Percentiles rank a stretch among this genome's conserved stretches.
Evolutionary conservation across 176 grass and related monocot genomes (phyloP).

Genomic region (Canna indica): DNA sequence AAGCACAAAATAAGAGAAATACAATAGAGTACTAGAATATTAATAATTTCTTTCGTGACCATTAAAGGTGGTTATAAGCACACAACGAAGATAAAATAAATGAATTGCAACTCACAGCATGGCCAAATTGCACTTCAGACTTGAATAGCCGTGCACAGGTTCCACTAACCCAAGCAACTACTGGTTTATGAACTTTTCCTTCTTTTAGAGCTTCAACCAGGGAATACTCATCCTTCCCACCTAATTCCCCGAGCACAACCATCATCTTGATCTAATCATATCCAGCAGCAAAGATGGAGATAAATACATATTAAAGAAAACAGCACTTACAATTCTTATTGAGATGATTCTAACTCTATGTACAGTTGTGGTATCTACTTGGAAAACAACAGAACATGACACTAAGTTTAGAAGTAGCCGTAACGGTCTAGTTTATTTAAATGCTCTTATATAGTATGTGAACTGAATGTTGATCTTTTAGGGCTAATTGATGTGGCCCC

Average conservation of each 20-base stretch:
- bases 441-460: neutral
- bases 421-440: neutral
- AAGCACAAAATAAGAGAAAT: conserved; percentile 1
- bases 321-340: neutral
- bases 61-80: neutral
- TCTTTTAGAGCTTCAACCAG: conserved; percentile 92
- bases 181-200: conserved; percentile 94
- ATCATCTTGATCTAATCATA: conserved; percentile 88
- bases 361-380: neutral
- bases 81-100: neutral
- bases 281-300: conserved; percentile 15
- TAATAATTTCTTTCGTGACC: neutral
- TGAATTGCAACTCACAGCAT: conserved; percentile 62
- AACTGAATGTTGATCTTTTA: too few species aligned
- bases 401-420: neutral
- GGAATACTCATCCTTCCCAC: conserved; percentile 89
- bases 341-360: neutral
- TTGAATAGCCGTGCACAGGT: conserved; percentile 90
- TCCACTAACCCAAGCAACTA: conserved; percentile 98
- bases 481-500: too few species aligned
- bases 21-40: conserved; percentile 8
- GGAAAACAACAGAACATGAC: neutral
- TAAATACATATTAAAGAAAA: conserved; percentile 1
- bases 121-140: conserved; percentile 98
- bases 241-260: conserved; percentile 96